Evolutionary conservation across 2,329 filamentous ascomycete genomes (phyloP).

Genomic region (Cercospora berteroae): DNA sequence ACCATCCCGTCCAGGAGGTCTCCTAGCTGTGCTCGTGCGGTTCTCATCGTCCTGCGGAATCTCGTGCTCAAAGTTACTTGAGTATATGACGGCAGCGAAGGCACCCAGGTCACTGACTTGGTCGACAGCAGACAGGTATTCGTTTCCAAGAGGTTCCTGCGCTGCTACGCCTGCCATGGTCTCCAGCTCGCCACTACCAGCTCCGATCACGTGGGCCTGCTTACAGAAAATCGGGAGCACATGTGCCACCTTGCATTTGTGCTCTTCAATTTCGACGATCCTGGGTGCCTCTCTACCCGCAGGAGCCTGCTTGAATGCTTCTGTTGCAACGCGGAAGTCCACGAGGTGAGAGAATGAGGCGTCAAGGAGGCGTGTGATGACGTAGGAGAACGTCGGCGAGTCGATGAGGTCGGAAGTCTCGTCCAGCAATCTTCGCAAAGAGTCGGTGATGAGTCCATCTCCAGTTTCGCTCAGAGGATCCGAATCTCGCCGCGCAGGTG

Average conservation of each 20-base stretch:
- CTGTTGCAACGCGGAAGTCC: slow-evolving; percentile 73
- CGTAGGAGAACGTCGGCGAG: slow-evolving; percentile 83
- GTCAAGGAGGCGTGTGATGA: slow-evolving; percentile 82
- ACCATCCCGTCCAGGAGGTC: background rate
- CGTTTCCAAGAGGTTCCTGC: slow-evolving; percentile 42
- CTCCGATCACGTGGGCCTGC: slow-evolving; percentile 86
- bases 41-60: slow-evolving; percentile 36
- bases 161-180: slow-evolving; percentile 32
- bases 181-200: slow-evolving; percentile 65
- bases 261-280: slow-evolving; percentile 48
- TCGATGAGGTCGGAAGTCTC: slow-evolving; percentile 96
- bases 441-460: slow-evolving; percentile 49
- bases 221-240: slow-evolving; percentile 85
- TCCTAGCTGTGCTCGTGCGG: background rate
- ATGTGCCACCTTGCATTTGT: slow-evolving; percentile 75
- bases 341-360: slow-evolving; percentile 81
- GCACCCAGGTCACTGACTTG: slow-evolving; percentile 72
- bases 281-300: slow-evolving; percentile 51
- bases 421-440: slow-evolving; percentile 80
- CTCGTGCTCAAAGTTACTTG: slow-evolving; percentile 69
- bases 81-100: slow-evolving; percentile 84
- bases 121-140: slow-evolving; percentile 66
- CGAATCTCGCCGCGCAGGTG: slow-evolving; percentile 22
- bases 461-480: slow-evolving; percentile 23
- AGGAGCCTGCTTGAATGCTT: slow-evolving; percentile 65